A percentile compares a stretch with the other conserved stretches of the same genome.
phyloP scores from a whole-genome alignment of 176 grass and related monocot genomes.

The Carex scoparia region DNA sequence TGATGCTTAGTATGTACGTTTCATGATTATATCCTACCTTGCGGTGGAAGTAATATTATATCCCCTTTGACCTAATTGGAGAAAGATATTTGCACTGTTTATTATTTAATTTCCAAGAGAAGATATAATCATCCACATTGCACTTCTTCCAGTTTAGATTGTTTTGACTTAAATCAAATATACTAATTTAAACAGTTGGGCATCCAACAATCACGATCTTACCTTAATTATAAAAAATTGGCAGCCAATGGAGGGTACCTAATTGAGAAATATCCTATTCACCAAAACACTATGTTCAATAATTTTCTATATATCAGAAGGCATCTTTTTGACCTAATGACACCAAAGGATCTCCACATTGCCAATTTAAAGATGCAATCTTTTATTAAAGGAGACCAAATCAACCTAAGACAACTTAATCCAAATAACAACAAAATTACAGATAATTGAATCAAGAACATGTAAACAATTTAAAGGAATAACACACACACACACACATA shows the following conservation, averaged over 20 bases:
- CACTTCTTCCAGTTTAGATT: background rate
- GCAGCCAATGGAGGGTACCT: background rate
- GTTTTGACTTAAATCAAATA: conserved; percentile 7
- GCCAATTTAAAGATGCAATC: conserved; percentile 23
- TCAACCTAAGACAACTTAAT: conserved; percentile 33
- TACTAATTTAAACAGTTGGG: conserved; percentile 13
- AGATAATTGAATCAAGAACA: conserved; percentile 19
- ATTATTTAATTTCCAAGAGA: conserved; percentile 16
- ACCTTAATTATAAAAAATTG: conserved; percentile 24
- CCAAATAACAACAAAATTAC: conserved; percentile 15
- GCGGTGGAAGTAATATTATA: background rate
- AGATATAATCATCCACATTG: conserved; percentile 4
- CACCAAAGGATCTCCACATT: conserved; percentile 16
- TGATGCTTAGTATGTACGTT: background rate
- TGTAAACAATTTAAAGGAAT: conserved; percentile 31
- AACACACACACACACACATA: conserved; percentile 22
- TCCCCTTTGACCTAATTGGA: conserved; percentile 9
- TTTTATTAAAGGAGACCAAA: conserved; percentile 14
- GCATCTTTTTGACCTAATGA: background rate
- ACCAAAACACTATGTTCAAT: conserved; percentile 15
- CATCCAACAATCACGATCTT: conserved; percentile 5
- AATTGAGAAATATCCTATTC: background rate
- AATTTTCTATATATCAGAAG: conserved; percentile 27
- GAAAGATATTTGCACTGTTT: conserved; percentile 10
- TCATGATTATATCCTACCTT: conserved; percentile 4